Conservation (phyloP, 495 filamentous ascomycete genomes). For the Amorphotheca resinae region DNA sequence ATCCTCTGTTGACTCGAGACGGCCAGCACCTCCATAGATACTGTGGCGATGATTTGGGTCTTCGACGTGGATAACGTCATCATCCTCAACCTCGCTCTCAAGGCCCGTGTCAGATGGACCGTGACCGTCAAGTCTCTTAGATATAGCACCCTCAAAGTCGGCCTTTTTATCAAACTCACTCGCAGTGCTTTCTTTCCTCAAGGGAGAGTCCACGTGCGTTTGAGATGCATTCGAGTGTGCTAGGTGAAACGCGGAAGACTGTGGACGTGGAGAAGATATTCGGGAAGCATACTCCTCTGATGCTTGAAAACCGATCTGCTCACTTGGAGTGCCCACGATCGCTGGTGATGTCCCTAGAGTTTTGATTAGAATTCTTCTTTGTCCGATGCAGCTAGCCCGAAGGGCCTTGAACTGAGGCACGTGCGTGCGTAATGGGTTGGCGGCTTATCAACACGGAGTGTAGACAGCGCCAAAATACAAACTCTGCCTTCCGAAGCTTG, state of each 20-base stretch:
- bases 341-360: slow-evolving; percentile 41
- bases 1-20: slow-evolving; percentile 16
- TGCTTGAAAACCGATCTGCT: slow-evolving; percentile 71
- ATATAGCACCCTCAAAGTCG: slow-evolving; percentile 19
- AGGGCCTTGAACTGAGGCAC: no score
- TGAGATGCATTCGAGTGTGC: slow-evolving; percentile 31
- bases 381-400: no score
- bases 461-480: no score
- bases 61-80: slow-evolving; percentile 64
- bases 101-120: slow-evolving; percentile 23
- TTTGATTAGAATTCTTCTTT: no score
- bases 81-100: slow-evolving; percentile 38
- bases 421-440: no score
- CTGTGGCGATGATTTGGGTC: slow-evolving; percentile 50
- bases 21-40: slow-evolving; percentile 39
- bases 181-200: slow-evolving; percentile 28
- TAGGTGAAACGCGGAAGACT: slow-evolving; percentile 28
- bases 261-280: slow-evolving; percentile 48
- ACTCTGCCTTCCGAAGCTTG: no score
- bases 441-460: no score
- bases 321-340: slow-evolving; percentile 53
- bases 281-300: slow-evolving; percentile 66
- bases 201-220: slow-evolving; percentile 37
- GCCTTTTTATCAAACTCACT: slow-evolving; percentile 21
- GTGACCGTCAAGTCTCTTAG: slow-evolving; percentile 13